Percentiles rank a stretch among this genome's conserved stretches.
Evolutionary conservation across 2,329 filamentous ascomycete genomes (phyloP).

Genomic region (Diaporthe citri): DNA sequence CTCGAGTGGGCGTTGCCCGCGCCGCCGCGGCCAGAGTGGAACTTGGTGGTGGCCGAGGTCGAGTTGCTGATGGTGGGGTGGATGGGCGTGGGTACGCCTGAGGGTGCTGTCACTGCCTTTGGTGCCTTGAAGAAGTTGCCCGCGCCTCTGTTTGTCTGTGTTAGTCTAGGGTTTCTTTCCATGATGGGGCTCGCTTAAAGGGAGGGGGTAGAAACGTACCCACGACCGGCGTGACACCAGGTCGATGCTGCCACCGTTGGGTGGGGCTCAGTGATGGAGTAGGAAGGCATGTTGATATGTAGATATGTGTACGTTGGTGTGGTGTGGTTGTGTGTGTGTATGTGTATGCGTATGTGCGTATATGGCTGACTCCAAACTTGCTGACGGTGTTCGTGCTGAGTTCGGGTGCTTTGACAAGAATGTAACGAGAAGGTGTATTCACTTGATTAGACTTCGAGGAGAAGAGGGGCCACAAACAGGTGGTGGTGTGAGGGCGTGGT

Average conservation of each 20-base stretch:
- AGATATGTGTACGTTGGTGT: conserved; percentile 31
- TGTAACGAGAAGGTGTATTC: conserved; percentile 6
- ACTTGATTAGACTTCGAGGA: conserved; percentile 13
- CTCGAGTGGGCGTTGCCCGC: conserved; percentile 72
- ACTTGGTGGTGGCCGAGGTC: conserved; percentile 55
- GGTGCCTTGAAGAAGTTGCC: conserved; percentile 68
- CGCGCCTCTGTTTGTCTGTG: conserved; percentile 51
- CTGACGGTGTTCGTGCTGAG: not conserved
- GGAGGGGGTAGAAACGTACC: conserved; percentile 43
- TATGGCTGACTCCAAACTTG: not conserved
- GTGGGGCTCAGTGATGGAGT: conserved; percentile 63
- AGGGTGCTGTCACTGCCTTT: conserved; percentile 55
- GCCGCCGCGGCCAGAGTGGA: conserved; percentile 71
- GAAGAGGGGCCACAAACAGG: not conserved
- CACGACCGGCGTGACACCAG: conserved; percentile 67
- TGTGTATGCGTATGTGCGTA: not conserved
- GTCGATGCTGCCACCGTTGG: conserved; percentile 60
- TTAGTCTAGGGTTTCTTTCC: not conserved
- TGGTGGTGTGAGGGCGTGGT: conserved; percentile 1
- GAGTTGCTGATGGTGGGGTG: conserved; percentile 56
- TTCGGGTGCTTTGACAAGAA: not conserved
- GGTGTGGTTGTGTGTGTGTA: conserved; percentile 27
- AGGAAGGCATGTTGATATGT: conserved; percentile 52
- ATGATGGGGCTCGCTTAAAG: not conserved
- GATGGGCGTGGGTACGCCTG: conserved; percentile 65